Percentiles rank a stretch among this genome's conserved stretches.
Evolutionary conservation across 306 rosid species (phyloP).

Genomic region (Senna tora): DNA sequence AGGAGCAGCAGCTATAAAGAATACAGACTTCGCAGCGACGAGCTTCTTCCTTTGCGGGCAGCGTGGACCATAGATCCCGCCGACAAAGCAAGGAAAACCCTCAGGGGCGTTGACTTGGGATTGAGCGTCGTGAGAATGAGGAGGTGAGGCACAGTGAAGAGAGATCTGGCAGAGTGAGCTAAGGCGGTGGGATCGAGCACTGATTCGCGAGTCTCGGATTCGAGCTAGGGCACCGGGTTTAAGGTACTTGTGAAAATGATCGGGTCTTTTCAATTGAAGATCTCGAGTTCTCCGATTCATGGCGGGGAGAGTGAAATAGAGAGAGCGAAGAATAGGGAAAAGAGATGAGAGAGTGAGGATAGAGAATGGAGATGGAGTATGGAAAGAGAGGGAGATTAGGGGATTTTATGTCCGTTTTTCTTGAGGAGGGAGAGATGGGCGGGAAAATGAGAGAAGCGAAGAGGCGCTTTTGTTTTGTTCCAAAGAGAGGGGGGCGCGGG

Average conservation of each 20-base stretch:
- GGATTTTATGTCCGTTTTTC: no score
- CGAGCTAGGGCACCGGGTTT: conserved; percentile 90
- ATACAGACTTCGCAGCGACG: conserved; percentile 51
- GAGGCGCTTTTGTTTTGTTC: conserved; percentile 17
- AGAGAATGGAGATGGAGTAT: no score
- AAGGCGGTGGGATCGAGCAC: conserved; percentile 63
- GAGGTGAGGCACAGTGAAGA: conserved; percentile 27
- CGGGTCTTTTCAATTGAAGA: conserved; percentile 25
- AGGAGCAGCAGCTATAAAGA: conserved; percentile 36
- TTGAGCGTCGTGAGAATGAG: conserved; percentile 25
- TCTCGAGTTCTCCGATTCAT: conserved; percentile 63
- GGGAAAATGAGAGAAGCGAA: conserved; percentile 17
- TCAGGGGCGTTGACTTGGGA: conserved; percentile 36
- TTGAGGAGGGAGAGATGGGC: conserved; percentile 42
- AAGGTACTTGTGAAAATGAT: conserved; percentile 70
- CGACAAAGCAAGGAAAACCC: conserved; percentile 58
- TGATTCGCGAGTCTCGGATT: conserved; percentile 82
- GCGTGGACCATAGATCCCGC: conserved; percentile 52
- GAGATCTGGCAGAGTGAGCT: conserved; percentile 40
- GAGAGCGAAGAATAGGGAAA: neutral
- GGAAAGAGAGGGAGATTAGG: neutral
- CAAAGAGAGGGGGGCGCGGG: conserved; percentile 13
- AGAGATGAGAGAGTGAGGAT: no score
- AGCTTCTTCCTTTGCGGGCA: conserved; percentile 69
- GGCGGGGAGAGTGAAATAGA: neutral